Percentiles rank a stretch among this genome's conserved stretches.
phyloP scores from a whole-genome alignment of 306 rosid species.

The Cyclanthera cordifolia region DNA sequence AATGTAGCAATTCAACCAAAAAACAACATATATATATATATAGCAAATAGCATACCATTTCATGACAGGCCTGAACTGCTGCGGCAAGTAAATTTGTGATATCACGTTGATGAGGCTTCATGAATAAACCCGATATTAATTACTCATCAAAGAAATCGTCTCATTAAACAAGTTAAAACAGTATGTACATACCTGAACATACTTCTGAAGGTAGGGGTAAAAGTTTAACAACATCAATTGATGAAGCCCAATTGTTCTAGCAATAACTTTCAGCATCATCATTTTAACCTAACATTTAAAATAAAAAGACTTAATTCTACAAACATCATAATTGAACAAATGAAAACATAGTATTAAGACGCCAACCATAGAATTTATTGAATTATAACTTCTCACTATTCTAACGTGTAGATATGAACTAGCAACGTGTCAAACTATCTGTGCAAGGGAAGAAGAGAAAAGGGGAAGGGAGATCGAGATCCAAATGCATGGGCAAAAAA shows the following conservation, averaged over 20 bases:
- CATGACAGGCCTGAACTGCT: constrained; percentile 88
- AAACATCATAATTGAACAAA: neutral
- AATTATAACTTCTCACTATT: neutral
- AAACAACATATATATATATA: no score
- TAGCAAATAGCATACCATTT: constrained; percentile 40
- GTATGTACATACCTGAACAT: constrained; percentile 48
- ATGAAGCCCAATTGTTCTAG: constrained; percentile 80
- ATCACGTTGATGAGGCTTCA: constrained; percentile 79
- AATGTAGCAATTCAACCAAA: constrained; percentile 7
- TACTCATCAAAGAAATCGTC: constrained; percentile 12
- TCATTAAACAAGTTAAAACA: constrained; percentile 7
- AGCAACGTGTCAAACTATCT: neutral
- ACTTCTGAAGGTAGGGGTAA: constrained; percentile 62
- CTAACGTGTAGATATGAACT: neutral
- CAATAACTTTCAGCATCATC: constrained; percentile 84
- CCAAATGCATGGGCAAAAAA: no score
- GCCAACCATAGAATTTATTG: neutral
- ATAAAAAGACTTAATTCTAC: neutral
- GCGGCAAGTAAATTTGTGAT: constrained; percentile 74
- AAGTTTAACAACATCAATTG: constrained; percentile 51
- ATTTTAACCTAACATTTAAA: constrained; percentile 51
- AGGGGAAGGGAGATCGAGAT: no score
- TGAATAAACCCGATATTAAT: constrained; percentile 17
- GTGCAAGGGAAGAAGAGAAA: neutral
- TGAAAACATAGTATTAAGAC: neutral